These are phyloP conservation scores for Pascua sp. DNA, from an alignment of 1,284 basidiomycete species.

Conservation along the genomic window DNA sequence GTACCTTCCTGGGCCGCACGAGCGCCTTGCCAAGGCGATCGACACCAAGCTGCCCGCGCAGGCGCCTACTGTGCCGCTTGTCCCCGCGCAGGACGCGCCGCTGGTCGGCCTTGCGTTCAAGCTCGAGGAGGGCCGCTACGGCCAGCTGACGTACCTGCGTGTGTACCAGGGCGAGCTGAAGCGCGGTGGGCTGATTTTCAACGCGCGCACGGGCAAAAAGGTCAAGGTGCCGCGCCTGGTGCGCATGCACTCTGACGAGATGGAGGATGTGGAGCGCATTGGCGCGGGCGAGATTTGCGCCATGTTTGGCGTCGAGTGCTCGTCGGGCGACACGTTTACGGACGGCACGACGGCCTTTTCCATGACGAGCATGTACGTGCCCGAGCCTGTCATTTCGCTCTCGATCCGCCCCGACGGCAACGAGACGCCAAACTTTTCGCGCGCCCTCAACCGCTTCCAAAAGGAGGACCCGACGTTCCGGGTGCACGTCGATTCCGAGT, in stretches of 20 bases:
- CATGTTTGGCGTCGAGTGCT: slow-evolving; percentile 98
- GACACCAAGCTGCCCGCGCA: slow-evolving; percentile 68
- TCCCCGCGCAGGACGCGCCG: slow-evolving; percentile 77
- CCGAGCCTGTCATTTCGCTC: slow-evolving; percentile 96
- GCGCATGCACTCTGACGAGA: slow-evolving; percentile 97
- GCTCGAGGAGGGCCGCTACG: slow-evolving; percentile 94
- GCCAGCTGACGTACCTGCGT: slow-evolving; percentile 98
- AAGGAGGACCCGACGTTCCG: slow-evolving; percentile 99
- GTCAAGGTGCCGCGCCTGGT: slow-evolving; percentile 98
- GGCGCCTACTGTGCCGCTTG: slow-evolving; percentile 68
- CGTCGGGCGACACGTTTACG: slow-evolving; percentile 97
- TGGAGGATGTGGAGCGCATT: slow-evolving; percentile 97
- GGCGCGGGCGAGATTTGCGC: slow-evolving; percentile 99
- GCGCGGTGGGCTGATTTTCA: slow-evolving; percentile 81
- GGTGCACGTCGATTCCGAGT: slow-evolving; percentile 90
- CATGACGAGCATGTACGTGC: slow-evolving; percentile 98
- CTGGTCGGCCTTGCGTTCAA: slow-evolving; percentile 97
- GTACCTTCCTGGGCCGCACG: slow-evolving; percentile 89
- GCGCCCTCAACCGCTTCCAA: slow-evolving; percentile 95
- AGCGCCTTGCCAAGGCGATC: slow-evolving; percentile 75
- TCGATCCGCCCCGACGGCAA: slow-evolving; percentile 87
- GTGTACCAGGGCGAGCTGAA: slow-evolving; percentile 93
- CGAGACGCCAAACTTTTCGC: slow-evolving; percentile 93
- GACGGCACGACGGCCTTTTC: slow-evolving; percentile 81
- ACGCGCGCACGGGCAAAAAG: slow-evolving; percentile 92